These are phyloP conservation scores for Miscanthus sacchariflorus DNA, from an alignment of 202 grass and related monocot genomes.

Conservation along the genomic window DNA sequence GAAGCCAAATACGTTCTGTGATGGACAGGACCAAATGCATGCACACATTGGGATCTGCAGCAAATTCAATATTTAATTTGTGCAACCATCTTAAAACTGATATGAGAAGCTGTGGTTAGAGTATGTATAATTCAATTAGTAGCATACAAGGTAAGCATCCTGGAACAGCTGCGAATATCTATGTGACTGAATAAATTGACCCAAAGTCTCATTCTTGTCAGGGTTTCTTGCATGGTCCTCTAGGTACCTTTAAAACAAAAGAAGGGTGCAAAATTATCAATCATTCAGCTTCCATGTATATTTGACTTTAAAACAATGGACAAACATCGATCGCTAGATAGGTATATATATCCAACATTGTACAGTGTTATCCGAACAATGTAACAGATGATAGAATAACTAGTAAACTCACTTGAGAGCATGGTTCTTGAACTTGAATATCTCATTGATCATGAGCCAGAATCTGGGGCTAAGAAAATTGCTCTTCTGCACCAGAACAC, in stretches of 20 bases:
- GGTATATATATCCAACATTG: too few species aligned
- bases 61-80: background rate
- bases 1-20: slow-evolving; percentile 63
- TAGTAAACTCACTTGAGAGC: too few species aligned
- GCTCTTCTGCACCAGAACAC: too few species aligned
- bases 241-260: slow-evolving; percentile 52
- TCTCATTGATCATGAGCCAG: too few species aligned
- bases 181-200: slow-evolving; percentile 69
- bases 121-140: background rate
- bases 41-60: slow-evolving; percentile 53
- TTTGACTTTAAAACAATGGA: too few species aligned
- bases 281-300: too few species aligned
- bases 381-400: too few species aligned
- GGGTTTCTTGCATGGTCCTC: slow-evolving; percentile 69
- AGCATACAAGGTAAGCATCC: slow-evolving; percentile 63
- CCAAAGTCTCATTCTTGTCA: slow-evolving; percentile 67
- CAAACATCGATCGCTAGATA: too few species aligned
- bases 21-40: slow-evolving; percentile 77
- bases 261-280: too few species aligned
- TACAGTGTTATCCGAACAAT: too few species aligned
- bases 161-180: slow-evolving; percentile 79
- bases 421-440: too few species aligned
- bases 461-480: too few species aligned
- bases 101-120: background rate
- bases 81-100: background rate